A percentile compares a stretch with the other conserved stretches of the same genome.
These are phyloP conservation scores for Apophysomyces ossiformis DNA, from an alignment of 371 early-diverging fungal species.

Conservation along the genomic window DNA sequence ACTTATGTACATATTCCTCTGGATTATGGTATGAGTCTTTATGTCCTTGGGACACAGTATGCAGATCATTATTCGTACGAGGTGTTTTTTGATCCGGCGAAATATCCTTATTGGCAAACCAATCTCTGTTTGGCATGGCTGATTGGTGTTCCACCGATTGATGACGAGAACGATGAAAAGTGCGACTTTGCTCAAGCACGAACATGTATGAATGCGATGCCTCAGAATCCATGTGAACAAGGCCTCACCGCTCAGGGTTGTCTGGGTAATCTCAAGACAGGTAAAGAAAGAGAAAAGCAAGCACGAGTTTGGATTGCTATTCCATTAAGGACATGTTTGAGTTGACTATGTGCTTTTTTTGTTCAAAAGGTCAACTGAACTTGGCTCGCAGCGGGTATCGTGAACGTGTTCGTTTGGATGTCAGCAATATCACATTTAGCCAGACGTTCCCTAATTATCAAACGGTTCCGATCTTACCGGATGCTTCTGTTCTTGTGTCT, in stretches of 20 bases:
- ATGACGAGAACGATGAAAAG: neutral
- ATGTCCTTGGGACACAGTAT: neutral
- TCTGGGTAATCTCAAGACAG: neutral
- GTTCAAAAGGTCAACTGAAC: neutral
- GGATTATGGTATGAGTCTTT: neutral
- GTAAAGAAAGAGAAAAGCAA: neutral
- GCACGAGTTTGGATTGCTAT: too few species aligned
- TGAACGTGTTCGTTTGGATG: neutral
- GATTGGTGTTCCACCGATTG: constrained; percentile 4
- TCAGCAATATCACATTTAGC: neutral
- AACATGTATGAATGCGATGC: neutral
- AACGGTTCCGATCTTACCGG: neutral
- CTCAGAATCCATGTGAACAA: neutral
- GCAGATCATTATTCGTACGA: constrained; percentile 2
- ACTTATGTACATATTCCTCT: neutral
- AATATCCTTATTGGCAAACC: neutral
- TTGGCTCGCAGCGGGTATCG: constrained; percentile 4
- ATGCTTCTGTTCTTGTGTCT: neutral
- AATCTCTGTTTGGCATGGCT: neutral
- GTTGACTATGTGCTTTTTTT: too few species aligned
- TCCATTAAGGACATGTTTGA: too few species aligned
- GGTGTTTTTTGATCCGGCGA: constrained; percentile 1
- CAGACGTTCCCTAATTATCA: neutral
- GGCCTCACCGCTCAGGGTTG: neutral
- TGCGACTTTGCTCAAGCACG: neutral